phyloP scores from a whole-genome alignment of 345 rosid species.

The Lenwebbia sp. region DNA sequence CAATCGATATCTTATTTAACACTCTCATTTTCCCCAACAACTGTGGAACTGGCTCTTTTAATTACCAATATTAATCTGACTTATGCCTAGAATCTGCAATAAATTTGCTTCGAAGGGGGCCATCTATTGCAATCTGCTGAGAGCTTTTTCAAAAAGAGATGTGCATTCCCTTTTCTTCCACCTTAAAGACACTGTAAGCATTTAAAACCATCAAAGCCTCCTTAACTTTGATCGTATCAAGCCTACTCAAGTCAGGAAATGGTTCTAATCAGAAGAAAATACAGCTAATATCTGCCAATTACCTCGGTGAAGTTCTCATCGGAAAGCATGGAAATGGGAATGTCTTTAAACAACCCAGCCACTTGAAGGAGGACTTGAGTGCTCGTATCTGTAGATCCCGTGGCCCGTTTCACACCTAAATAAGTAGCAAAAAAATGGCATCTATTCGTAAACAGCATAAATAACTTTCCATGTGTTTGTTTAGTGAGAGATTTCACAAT shows the following conservation, averaged over 20 bases:
- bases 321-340: constrained; percentile 49
- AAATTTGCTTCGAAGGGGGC: neutral
- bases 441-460: neutral
- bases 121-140: neutral
- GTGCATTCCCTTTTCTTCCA: neutral
- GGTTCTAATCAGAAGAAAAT: neutral
- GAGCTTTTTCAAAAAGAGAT: neutral
- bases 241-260: neutral
- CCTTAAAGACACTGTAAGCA: neutral
- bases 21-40: neutral
- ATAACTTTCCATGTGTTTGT: neutral
- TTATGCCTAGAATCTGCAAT: neutral
- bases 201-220: neutral
- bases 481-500: neutral
- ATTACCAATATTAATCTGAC: neutral
- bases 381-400: constrained; percentile 19
- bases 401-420: constrained; percentile 47
- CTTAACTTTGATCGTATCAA: neutral
- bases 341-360: constrained; percentile 47
- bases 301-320: constrained; percentile 79
- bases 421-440: constrained; percentile 6
- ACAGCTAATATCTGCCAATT: neutral
- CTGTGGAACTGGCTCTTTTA: neutral
- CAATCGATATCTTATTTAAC: neutral
- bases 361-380: constrained; percentile 47